These are phyloP conservation scores for Diaporthe citriasiana DNA, from an alignment of 2,329 filamentous ascomycete genomes.

Conservation along the genomic window DNA sequence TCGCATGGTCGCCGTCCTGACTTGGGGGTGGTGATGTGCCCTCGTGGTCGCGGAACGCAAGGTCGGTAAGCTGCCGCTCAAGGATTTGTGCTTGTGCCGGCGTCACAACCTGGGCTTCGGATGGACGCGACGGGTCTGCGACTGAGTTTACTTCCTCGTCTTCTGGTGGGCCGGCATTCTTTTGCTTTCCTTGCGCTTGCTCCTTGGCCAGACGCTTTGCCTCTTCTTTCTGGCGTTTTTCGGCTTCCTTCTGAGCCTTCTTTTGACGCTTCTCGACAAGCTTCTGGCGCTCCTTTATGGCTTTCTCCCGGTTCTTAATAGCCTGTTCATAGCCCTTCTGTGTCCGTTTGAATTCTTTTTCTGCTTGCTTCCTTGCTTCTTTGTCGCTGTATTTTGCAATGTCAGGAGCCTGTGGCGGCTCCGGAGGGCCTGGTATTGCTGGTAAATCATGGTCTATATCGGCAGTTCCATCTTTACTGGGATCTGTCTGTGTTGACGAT, in stretches of 20 bases:
- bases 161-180: slow-evolving; percentile 22
- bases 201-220: slow-evolving; percentile 47
- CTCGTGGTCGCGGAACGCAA: slow-evolving; percentile 34
- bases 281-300: slow-evolving; percentile 74
- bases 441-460: slow-evolving; percentile 52
- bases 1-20: not conserved
- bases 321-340: slow-evolving; percentile 76
- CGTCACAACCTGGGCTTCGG: slow-evolving; percentile 31
- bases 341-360: slow-evolving; percentile 75
- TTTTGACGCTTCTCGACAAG: slow-evolving; percentile 67
- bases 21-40: slow-evolving; percentile 33
- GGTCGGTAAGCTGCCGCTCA: slow-evolving; percentile 41
- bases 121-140: slow-evolving; percentile 6
- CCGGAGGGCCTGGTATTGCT: slow-evolving; percentile 64
- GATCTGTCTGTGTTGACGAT: slow-evolving; percentile 9
- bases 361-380: slow-evolving; percentile 75
- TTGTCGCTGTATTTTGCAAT: slow-evolving; percentile 72
- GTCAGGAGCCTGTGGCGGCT: slow-evolving; percentile 69
- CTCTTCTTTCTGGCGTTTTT: slow-evolving; percentile 42
- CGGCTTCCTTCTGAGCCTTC: slow-evolving; percentile 58
- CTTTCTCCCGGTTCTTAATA: slow-evolving; percentile 75
- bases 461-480: slow-evolving; percentile 40
- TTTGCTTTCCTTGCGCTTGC: slow-evolving; percentile 41
- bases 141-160: not conserved
- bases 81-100: slow-evolving; percentile 35